Evolutionary conservation across 2,329 filamentous ascomycete genomes (phyloP), one percentile per base, ranked within the genome.

Genomic region (Curvularia spicifera): DNA sequence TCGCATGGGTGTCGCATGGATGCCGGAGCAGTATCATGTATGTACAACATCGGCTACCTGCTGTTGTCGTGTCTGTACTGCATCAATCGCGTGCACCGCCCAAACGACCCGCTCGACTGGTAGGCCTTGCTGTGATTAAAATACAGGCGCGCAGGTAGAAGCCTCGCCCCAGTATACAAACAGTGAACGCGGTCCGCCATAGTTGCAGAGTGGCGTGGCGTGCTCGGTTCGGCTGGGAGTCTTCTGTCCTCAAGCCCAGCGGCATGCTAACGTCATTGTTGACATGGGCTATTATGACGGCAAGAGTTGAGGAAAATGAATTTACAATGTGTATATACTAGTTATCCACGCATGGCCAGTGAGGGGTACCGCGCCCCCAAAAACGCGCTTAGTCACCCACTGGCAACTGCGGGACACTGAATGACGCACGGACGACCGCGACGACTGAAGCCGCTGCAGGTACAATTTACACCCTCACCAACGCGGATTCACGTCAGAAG

Each of bases 391-490:
- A 65, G 62, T 56, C 53, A 60, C 12, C 29, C 22, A 47, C 35
- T 39, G 20, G 33, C 57, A 59, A 54, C 47, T 40, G 57, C 57
- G 55, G 60, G 55, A 57, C 59, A 54, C 28, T 54, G 48, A 40
- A 47, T 57, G 60, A 51, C 60, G 63, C 59, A 62, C 59, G 53
- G 56, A 50, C 52, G 35, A 42, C 52, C 39, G 61, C 56, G 65
- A 64, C 66, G 65, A 61, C 59, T 58, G 60, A 61, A 59, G 61
- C 61, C 53, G 63, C 64, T 70, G 67, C 66, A 65, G 63, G 60
- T 57, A 60, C 67, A 65, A 54, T 63, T 70, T 64, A 60, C 63
- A 56, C 61, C 52, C 54, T 46, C 57, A 50, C 52, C 50, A 52
- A 4, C 40, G 42, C 22, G 49, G 42, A 33, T 61, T 53, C 43